phyloP scores from a whole-genome alignment of 2,329 filamentous ascomycete genomes.

The Cercospora sesami region DNA sequence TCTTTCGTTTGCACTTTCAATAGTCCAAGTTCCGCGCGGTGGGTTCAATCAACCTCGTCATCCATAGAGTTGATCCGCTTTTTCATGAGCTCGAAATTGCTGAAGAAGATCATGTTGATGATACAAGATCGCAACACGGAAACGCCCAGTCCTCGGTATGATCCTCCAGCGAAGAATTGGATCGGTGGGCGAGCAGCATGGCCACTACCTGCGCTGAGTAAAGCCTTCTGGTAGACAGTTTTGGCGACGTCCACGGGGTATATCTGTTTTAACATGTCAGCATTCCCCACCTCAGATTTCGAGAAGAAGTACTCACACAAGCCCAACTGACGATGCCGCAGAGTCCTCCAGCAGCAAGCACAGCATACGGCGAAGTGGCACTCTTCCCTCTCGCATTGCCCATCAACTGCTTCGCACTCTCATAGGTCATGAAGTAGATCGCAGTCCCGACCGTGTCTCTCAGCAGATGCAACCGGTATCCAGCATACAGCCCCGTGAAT shows the following conservation, averaged over 20 bases:
- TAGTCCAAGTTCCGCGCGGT: background rate
- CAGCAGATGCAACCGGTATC: slow-evolving; percentile 79
- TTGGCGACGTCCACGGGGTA: slow-evolving; percentile 76
- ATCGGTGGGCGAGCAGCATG: slow-evolving; percentile 62
- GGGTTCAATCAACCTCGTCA: background rate
- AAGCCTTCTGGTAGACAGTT: slow-evolving; percentile 81
- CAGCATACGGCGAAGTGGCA: slow-evolving; percentile 75
- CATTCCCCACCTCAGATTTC: background rate
- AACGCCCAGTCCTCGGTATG: slow-evolving; percentile 76
- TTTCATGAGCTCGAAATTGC: slow-evolving; percentile 81
- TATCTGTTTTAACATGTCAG: slow-evolving; percentile 41
- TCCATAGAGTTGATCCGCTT: slow-evolving; percentile 50
- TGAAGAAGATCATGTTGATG: slow-evolving; percentile 88
- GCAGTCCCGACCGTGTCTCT: slow-evolving; percentile 80
- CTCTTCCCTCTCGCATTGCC: slow-evolving; percentile 72
- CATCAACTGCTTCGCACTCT: slow-evolving; percentile 79
- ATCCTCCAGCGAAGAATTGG: slow-evolving; percentile 71
- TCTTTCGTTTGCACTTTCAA: background rate
- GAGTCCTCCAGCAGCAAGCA: slow-evolving; percentile 74
- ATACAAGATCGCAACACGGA: slow-evolving; percentile 80
- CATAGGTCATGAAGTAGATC: slow-evolving; percentile 88
- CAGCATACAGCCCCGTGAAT: slow-evolving; percentile 72
- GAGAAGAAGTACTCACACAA: slow-evolving; percentile 56
- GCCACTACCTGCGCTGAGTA: slow-evolving; percentile 65
- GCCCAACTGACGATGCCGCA: slow-evolving; percentile 86